Evolutionary conservation across 192 early-diverging fungal genomes (phyloP).

Genomic region (Mortierella alpina): DNA sequence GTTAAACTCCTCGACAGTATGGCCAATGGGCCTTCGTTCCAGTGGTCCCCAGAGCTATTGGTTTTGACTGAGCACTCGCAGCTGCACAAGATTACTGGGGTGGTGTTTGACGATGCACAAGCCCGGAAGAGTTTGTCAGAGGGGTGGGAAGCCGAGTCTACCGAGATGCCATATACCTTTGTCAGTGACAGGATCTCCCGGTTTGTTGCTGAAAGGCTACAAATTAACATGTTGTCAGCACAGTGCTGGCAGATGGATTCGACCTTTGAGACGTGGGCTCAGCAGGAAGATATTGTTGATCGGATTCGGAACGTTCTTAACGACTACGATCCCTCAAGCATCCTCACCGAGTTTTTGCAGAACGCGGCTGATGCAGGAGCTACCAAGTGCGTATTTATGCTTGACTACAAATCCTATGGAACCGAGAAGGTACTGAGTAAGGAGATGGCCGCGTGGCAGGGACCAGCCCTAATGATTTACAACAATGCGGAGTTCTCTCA

Average conservation of each 20-base stretch:
- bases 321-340: conserved; percentile 33
- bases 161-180: conserved; percentile 5
- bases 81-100: conserved; percentile 2
- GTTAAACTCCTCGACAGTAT: background rate
- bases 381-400: conserved; percentile 20
- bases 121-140: background rate
- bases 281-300: conserved; percentile 21
- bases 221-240: conserved; percentile 21
- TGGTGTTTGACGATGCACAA: conserved; percentile 35
- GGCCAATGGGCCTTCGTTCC: background rate
- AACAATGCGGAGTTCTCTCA: conserved; percentile 38
- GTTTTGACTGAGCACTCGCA: conserved; percentile 1
- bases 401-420: conserved; percentile 17
- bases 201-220: background rate
- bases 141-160: background rate
- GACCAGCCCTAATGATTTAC: conserved; percentile 43
- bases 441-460: conserved; percentile 45
- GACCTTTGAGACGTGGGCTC: conserved; percentile 18
- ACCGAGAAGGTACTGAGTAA: conserved; percentile 5
- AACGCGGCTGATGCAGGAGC: conserved; percentile 57
- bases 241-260: conserved; percentile 10
- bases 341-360: conserved; percentile 52
- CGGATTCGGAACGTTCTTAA: conserved; percentile 39
- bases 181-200: conserved; percentile 1
- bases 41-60: background rate